Base-by-base conservation (phyloP, 768 basidiomycete genomes). In the Kwoniella mangroviensis region DNA sequence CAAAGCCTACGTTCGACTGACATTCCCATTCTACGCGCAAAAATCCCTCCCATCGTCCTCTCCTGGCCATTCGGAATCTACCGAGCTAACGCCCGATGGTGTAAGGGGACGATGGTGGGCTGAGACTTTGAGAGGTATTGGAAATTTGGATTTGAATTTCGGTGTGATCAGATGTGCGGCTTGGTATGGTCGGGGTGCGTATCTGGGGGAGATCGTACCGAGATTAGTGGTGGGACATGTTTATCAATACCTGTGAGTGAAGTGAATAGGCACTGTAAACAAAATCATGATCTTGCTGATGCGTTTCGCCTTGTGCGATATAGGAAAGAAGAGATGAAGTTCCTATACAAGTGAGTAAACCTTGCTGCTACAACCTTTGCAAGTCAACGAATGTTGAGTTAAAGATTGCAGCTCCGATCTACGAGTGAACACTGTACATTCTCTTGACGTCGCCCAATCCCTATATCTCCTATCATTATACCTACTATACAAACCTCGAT, bases 291-390 rank as follows among this genome's bases (percentile, higher is more conserved):
- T 7, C 34, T 34, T 41, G 17, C 34, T 57, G 56, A 58, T 26
- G 24, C 5, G 6, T 15, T 17, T 28, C n/a, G 15, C 22, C 15
- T 19, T n/a, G 17, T 19, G 52, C 21, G 22, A 41, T 26, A 24
- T 67, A 80, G 77, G 43, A 76, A 79, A n/a, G 78, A 82, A 51
- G 79, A 82, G 56, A 82, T 82, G 81, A 81, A 81, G 63, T 82
- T 81, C 58, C 65, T 82, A 21, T 74, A 82, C 75, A 80, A 79
- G 78, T 79, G 54, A 63, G 78, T 72, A 12, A 26, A 53, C 26
- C 45, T 52, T 61, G 19, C 54, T 49, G 19, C 54, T 65, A 42
- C 7, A 34, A 51, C 26, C 49, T 28, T 52, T n/a, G n/a, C 11
- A 19, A 34, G 34, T 34, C 34, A 34, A 34, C 34, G 34, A 34